These are phyloP conservation scores for Pestalotiopsis sp. DNA, from an alignment of 2,329 filamentous ascomycete genomes.

Conservation along the genomic window DNA sequence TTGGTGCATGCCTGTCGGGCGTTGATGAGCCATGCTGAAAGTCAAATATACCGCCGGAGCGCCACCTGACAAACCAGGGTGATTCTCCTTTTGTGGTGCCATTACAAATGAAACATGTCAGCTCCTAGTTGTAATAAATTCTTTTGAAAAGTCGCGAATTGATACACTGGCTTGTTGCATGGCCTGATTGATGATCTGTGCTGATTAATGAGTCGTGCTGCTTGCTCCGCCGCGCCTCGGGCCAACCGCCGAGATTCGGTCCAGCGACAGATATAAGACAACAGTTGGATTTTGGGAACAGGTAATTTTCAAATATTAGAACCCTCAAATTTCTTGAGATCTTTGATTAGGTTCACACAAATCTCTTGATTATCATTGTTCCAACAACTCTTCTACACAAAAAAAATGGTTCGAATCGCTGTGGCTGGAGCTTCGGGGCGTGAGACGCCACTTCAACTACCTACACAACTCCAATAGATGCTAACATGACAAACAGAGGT, in stretches of 20 bases:
- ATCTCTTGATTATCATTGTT: too few relatives aligned
- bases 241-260: background rate
- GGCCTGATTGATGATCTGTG: background rate
- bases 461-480: background rate
- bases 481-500: conserved; percentile 43
- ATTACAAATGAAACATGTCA: too few relatives aligned
- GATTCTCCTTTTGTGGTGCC: too few relatives aligned
- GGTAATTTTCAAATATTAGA: background rate
- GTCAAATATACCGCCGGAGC: too few relatives aligned
- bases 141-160: too few relatives aligned
- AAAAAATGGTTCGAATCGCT: conserved; percentile 45
- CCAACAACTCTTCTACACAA: background rate
- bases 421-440: conserved; percentile 47
- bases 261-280: background rate
- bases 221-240: background rate
- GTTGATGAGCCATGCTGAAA: too few relatives aligned
- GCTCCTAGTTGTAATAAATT: too few relatives aligned
- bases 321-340: too few relatives aligned
- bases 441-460: conserved; percentile 20
- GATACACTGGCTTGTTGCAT: background rate
- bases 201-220: background rate
- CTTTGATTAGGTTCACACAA: too few relatives aligned
- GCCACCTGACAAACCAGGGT: too few relatives aligned
- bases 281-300: background rate
- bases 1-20: too few relatives aligned